Percentiles rank a stretch among this genome's conserved stretches.
phyloP scores from a whole-genome alignment of 257 asterid genomes.

The Rehmannia glutinosa region DNA sequence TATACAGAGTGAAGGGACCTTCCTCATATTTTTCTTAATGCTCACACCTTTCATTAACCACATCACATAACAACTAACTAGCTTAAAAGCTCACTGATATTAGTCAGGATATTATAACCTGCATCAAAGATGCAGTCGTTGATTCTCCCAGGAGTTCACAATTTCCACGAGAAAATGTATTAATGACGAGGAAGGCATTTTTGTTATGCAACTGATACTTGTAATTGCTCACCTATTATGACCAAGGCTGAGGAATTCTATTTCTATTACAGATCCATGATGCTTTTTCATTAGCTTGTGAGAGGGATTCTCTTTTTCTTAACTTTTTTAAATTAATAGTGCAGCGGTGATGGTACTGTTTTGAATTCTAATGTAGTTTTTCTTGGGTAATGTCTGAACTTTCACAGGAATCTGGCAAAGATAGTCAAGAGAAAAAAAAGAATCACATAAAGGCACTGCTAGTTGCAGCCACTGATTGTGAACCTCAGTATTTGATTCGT shows the following conservation, averaged over 20 bases:
- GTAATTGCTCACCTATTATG: too few species aligned
- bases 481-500: conserved; percentile 93
- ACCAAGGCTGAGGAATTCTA: neutral
- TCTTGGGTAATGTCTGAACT: conserved; percentile 15
- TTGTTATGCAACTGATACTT: too few species aligned
- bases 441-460: conserved; percentile 74
- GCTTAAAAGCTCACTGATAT: too few species aligned
- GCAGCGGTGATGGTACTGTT: neutral
- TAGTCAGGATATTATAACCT: neutral
- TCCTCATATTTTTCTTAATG: neutral
- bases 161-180: too few species aligned
- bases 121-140: too few species aligned
- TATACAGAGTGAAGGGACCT: neutral
- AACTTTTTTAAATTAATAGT: conserved; percentile 1
- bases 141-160: too few species aligned
- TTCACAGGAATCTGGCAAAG: conserved; percentile 89
- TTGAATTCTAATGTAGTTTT: conserved; percentile 4
- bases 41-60: too few species aligned
- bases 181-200: too few species aligned
- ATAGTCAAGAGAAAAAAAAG: conserved; percentile 91
- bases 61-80: too few species aligned
- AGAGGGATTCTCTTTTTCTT: neutral
- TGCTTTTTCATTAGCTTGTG: conserved; percentile 5
- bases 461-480: conserved; percentile 96
- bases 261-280: neutral